Base-by-base conservation (phyloP, 768 basidiomycete species). In the Kwoniella shandongensis region DNA sequence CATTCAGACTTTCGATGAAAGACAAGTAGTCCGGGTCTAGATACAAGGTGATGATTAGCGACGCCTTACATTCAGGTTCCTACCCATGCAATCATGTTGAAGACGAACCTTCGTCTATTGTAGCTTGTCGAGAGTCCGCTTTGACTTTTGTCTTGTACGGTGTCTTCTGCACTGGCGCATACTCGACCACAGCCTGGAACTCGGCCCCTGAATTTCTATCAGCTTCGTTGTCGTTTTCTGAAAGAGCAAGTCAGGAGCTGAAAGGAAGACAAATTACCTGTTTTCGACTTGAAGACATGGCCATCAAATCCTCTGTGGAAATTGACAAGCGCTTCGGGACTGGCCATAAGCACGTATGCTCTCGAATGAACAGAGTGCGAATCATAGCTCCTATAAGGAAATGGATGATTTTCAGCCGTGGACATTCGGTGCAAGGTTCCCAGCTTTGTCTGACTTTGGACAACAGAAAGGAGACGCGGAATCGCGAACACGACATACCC, bases 301-400 rank as follows among this genome's bases (percentile, higher is more conserved):
- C 94, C 94, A 67, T 97, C 90, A 65, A 90, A 99, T 30, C 83
- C 91, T 25, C 81, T 80, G 67, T 88, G 87, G 69, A 98, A 97
- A 1, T 73, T 74, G 2, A 87, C 82, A 15, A 97, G 78, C 11
- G 80, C 79, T 17, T 88, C 88, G 53, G 86, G 84, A 15, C 78
- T 82, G 80, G 84, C 87, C 82, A 99, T 96, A 1, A 86, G 85
- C 61, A 96, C 87, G 74, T 97, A 97, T 12, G 94, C 94, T 39
- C 93, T 84, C 20, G 93, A 91, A 17, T 86, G 81, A 7, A 90
- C 78, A 54, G 86, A 88, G 79, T 93, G 91, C 79, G 88, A 89
- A 78, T 86, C 86, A 73, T 85, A 68, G 64, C 91, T 91, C 15
- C 7, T 38, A 22, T 46, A 22, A 18, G 0, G 22, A n/a, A n/a